Evolutionary conservation across 1,284 basidiomycete genomes (phyloP).

Genomic region (Fomitiporia mediterranea): DNA sequence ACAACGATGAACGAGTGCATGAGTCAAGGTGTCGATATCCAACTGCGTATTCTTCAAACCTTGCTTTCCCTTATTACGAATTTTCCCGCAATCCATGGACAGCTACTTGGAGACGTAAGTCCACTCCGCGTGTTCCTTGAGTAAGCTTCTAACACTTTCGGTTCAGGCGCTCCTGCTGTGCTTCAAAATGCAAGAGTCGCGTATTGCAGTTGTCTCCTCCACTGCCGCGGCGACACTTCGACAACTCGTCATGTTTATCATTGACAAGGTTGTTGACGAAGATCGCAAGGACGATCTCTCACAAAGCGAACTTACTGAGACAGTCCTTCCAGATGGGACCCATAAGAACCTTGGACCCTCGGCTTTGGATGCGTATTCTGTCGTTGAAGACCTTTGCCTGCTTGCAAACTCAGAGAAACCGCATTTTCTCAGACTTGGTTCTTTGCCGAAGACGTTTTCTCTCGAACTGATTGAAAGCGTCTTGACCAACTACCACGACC

Average conservation of each 20-base stretch:
- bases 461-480: slow-evolving; percentile 96
- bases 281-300: slow-evolving; percentile 47
- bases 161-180: slow-evolving; percentile 81
- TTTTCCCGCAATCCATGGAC: slow-evolving; percentile 76
- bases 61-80: slow-evolving; percentile 86
- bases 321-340: slow-evolving; percentile 59
- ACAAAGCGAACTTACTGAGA: slow-evolving; percentile 35
- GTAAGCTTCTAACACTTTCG: slow-evolving; percentile 3
- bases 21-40: slow-evolving; percentile 91
- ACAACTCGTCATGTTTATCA: slow-evolving; percentile 96
- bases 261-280: slow-evolving; percentile 89
- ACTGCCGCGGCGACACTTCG: slow-evolving; percentile 96
- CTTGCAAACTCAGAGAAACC: slow-evolving; percentile 83
- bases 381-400: slow-evolving; percentile 88
- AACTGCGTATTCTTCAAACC: slow-evolving; percentile 88
- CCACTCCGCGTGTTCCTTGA: not conserved
- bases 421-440: slow-evolving; percentile 79
- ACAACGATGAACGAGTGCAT: slow-evolving; percentile 82
- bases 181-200: slow-evolving; percentile 92
- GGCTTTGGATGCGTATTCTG: slow-evolving; percentile 80
- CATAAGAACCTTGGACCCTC: slow-evolving; percentile 68
- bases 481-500: slow-evolving; percentile 86
- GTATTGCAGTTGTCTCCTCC: slow-evolving; percentile 93
- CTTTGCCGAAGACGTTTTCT: slow-evolving; percentile 89
- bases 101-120: slow-evolving; percentile 74